phyloP scores from a whole-genome alignment of 1,284 basidiomycete genomes.

The Phellinidium pouzarii region DNA sequence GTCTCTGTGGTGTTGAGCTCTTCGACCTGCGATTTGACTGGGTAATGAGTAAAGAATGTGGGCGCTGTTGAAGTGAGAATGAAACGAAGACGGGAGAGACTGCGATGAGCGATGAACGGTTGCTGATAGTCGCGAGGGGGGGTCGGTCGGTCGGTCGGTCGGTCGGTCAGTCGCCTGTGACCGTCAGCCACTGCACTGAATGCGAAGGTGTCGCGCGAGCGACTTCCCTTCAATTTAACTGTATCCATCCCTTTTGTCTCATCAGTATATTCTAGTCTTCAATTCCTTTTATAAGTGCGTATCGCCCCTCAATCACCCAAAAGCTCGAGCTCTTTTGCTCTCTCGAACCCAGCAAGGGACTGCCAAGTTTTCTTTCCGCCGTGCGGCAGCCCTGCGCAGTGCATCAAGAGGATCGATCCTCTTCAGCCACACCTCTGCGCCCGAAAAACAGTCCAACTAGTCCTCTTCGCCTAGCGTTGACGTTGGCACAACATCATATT shows the following conservation, averaged over 20 bases:
- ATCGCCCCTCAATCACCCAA: too few relatives aligned
- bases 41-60: constrained; percentile 6
- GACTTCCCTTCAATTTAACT: too few relatives aligned
- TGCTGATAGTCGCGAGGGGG: not conserved
- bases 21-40: constrained; percentile 19
- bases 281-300: too few relatives aligned
- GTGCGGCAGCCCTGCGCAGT: too few relatives aligned
- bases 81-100: not conserved
- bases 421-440: constrained; percentile 2
- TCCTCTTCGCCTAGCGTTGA: not conserved
- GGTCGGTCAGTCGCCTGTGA: not conserved
- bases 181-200: not conserved
- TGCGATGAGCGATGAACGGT: not conserved
- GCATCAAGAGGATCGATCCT: not conserved
- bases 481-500: not conserved
- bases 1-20: not conserved
- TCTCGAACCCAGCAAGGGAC: too few relatives aligned
- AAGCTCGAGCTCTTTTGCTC: too few relatives aligned
- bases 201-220: too few relatives aligned
- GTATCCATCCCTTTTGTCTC: too few relatives aligned
- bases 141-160: not conserved
- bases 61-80: not conserved
- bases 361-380: too few relatives aligned
- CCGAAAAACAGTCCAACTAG: not conserved
- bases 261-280: too few relatives aligned